Evolutionary conservation across 768 basidiomycete genomes (phyloP).

Genomic region (Calvatia gigantea): DNA sequence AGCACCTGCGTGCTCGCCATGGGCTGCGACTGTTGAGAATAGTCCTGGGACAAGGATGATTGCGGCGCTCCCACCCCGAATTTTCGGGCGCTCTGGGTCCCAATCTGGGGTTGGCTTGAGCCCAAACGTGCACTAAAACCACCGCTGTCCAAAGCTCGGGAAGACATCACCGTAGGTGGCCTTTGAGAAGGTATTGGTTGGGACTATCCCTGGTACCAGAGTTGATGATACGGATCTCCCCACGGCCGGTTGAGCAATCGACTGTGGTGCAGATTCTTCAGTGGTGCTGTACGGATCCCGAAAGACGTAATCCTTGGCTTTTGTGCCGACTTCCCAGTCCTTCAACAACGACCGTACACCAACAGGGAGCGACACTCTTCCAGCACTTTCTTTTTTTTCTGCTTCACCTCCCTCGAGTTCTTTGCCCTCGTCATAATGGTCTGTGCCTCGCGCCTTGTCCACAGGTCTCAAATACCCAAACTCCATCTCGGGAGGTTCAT

Average conservation of each 20-base stretch:
- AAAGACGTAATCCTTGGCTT: constrained; percentile 49
- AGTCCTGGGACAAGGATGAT: constrained; percentile 9
- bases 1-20: constrained; percentile 67
- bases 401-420: constrained; percentile 19
- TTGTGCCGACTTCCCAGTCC: constrained; percentile 61
- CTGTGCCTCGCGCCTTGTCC: constrained; percentile 21
- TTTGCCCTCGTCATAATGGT: constrained; percentile 23
- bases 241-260: background rate
- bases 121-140: background rate
- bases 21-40: constrained; percentile 28
- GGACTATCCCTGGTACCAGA: background rate
- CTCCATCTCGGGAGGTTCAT: constrained; percentile 51
- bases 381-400: constrained; percentile 6
- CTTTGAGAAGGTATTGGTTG: background rate
- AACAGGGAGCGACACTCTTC: constrained; percentile 29
- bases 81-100: background rate
- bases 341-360: constrained; percentile 63
- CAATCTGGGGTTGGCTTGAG: constrained; percentile 1
- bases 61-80: background rate
- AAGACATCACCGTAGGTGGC: constrained; percentile 7
- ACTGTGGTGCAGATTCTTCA: constrained; percentile 11
- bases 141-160: background rate
- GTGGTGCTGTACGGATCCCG: constrained; percentile 48
- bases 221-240: background rate
- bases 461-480: constrained; percentile 64